Percentiles rank a stretch among this genome's conserved stretches.
Evolutionary conservation across 129 eudicot species (phyloP).

Genomic region (Tanacetum coccineum): DNA sequence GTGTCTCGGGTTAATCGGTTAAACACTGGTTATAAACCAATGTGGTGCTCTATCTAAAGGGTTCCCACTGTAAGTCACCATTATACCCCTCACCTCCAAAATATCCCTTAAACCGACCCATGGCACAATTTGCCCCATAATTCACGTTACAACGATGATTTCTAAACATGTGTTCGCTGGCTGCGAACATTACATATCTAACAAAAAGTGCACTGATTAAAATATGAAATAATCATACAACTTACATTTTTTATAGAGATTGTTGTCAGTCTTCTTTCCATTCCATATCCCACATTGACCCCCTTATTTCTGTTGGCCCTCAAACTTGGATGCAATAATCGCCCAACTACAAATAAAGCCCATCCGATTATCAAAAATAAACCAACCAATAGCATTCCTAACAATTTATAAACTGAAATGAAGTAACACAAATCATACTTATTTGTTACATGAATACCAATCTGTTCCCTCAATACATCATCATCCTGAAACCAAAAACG

Average conservation of each 20-base stretch:
- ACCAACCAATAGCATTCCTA: constrained; percentile 1
- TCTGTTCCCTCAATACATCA: constrained; percentile 78
- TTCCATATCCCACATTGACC: no score
- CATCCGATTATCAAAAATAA: not conserved
- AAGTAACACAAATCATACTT: constrained; percentile 45
- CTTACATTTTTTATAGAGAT: no score
- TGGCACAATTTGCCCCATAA: no score
- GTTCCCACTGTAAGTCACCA: constrained; percentile 20
- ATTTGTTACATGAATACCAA: constrained; percentile 74
- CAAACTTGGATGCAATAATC: constrained; percentile 84
- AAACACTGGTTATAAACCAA: not conserved
- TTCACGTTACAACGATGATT: not conserved
- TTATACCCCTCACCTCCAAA: constrained; percentile 21
- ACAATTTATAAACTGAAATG: not conserved
- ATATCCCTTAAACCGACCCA: not conserved
- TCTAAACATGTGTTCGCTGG: no score
- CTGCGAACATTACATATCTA: no score
- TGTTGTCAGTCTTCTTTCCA: no score
- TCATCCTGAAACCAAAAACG: constrained; percentile 62
- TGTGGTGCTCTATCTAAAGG: constrained; percentile 6
- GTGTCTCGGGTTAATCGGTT: constrained; percentile 11
- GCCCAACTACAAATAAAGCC: constrained; percentile 61
- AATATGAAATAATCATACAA: no score
- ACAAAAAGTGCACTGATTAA: no score
- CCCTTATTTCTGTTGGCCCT: no score